Evolutionary conservation across 345 rosid species (phyloP).

Genomic region (Citrus australasica): DNA sequence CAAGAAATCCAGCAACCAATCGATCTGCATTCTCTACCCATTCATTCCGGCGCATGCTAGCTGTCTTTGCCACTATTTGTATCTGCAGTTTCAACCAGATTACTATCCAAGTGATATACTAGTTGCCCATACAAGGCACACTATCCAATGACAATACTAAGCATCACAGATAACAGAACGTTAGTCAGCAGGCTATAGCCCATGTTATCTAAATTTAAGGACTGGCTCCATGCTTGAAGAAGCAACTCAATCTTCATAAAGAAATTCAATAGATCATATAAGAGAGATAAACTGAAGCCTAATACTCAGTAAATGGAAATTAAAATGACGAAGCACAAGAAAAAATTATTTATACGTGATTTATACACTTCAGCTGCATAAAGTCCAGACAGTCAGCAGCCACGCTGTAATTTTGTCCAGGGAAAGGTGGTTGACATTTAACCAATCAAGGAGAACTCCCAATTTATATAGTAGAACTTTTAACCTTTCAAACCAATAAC

Average conservation of each 20-base stretch:
- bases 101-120: not conserved
- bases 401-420: not conserved
- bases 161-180: not conserved
- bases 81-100: constrained; percentile 33
- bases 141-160: not conserved
- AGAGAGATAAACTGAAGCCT: not conserved
- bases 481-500: not conserved
- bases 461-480: not conserved
- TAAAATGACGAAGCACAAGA: no score
- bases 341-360: not conserved
- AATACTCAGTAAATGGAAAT: no score
- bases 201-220: not conserved
- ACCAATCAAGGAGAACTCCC: not conserved
- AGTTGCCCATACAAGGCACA: not conserved
- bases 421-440: not conserved
- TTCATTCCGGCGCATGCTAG: constrained; percentile 46
- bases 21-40: constrained; percentile 71
- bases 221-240: not conserved
- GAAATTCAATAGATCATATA: not conserved
- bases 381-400: not conserved
- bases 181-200: not conserved
- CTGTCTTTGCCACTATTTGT: constrained; percentile 65
- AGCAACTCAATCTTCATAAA: not conserved
- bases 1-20: constrained; percentile 67
- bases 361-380: not conserved